Base-by-base conservation (phyloP, 768 basidiomycete species). In the Dendrothele bispora region DNA sequence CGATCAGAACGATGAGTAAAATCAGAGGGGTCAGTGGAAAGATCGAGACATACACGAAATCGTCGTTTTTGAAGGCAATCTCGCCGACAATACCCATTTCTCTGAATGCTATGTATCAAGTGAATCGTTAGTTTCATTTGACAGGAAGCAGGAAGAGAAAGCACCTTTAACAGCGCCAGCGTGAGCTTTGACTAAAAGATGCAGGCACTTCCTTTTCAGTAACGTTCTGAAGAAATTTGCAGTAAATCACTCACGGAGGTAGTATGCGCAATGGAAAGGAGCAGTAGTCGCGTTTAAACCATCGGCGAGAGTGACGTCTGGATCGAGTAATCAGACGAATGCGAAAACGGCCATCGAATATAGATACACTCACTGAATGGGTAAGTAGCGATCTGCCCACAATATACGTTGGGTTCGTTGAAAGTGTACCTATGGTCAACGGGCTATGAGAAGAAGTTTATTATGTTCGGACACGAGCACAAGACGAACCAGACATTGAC, bases 11-110 rank as follows among this genome's bases (percentile, higher is more conserved):
- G 28, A 28, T 26, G 11, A 7, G 32, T 14, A 17, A 30, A 11
- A 45, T n/a, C 15, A 10, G 35, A 39, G n/a, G n/a, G n/a, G n/a
- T n/a, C 17, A 15, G 41, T 17, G 10, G 39, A 27, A 39, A 27
- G 10, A 48, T 11, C 22, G 14, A 39, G 11, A 48, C 65, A 21
- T 54, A 75, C 75, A 75, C 67, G 43, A 69, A 76, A 55, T 78
- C 75, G 52, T 78, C 77, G 50, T 73, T 78, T 59, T 81, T 81
- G 59, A 77, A 74, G 0, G 75, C 65, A 24, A 81, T 80, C 54
- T 77, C 73, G 15, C 78, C 77, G 39, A 67, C 48, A 18, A 75
- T 77, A 12, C 68, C 69, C 69, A 78, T 67, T 43, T 64, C 62
- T 38, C 75, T 65, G 58, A 78, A 80, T 0, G 70, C 73, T 72